Conservation (phyloP, 495 filamentous ascomycete genomes). For the Podospora didyma region DNA sequence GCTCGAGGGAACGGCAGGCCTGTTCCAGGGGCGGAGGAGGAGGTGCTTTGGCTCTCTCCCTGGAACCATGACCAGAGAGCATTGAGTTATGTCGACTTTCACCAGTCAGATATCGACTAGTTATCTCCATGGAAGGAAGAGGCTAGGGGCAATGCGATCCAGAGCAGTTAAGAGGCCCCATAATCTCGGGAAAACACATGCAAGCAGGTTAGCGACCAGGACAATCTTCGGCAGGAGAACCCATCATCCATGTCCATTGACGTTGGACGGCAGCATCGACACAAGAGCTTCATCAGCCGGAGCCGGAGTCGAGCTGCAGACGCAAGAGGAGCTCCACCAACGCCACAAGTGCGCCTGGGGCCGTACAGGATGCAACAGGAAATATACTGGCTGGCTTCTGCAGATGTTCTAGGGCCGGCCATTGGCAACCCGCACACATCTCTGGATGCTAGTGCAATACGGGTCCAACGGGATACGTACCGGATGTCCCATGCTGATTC, state of each 20-base stretch:
- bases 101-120: constrained; percentile 32
- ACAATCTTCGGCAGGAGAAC: constrained; percentile 23
- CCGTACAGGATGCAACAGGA: background rate
- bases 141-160: constrained; percentile 19
- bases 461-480: constrained; percentile 21
- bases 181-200: constrained; percentile 31
- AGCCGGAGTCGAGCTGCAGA: constrained; percentile 17
- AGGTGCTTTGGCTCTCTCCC: constrained; percentile 8
- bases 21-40: constrained; percentile 17
- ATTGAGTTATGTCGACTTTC: constrained; percentile 14
- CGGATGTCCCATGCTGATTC: constrained; percentile 2
- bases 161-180: constrained; percentile 18
- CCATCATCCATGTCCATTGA: constrained; percentile 28
- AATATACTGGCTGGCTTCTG: background rate
- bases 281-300: constrained; percentile 20
- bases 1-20: constrained; percentile 16
- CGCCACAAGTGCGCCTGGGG: constrained; percentile 15
- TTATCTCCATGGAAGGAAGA: constrained; percentile 26
- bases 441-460: constrained; percentile 3
- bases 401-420: background rate
- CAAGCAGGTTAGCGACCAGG: constrained; percentile 26
- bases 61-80: constrained; percentile 12
- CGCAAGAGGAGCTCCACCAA: constrained; percentile 11
- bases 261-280: constrained; percentile 17
- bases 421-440: background rate